Base-by-base conservation (phyloP, 805 yeast genomes). In the Pichia phayaonensis region DNA sequence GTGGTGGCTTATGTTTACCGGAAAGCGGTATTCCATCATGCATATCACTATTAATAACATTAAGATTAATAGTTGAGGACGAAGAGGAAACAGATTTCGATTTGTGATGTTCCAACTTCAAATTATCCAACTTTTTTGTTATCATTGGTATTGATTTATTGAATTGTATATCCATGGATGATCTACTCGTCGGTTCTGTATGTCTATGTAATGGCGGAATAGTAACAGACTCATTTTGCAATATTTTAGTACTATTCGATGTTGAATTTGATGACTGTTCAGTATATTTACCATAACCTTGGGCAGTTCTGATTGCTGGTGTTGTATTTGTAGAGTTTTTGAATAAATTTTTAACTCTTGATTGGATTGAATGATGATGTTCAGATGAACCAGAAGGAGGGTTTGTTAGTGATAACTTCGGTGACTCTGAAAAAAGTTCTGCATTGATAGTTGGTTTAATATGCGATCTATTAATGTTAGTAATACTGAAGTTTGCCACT, bases 211-310 rank as follows among this genome's bases (percentile, higher is more conserved):
- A 34, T n/a, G 38, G 10, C 2, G 38, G 20, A 34, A 3, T 16
- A 34, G 16, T n/a, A 16, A 34, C 20, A 18, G 20, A 34, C 5
- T n/a, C 3, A 8, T 34, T 34, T 34, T 34, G 38, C 10, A 34
- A 7, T 8, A 16, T 23, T 41, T 23, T 6, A 40, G 24, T 40
- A 16, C 8, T 5, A 23, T 5, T 13, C 7, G 39, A 29, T 13
- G 23, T 45, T 18, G 34, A 18, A n/a, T 24, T 27, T 11, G 23
- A 8, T 1, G 21, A 5, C 38, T 45, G n/a, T n/a, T 75, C 83
- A 0, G 90, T 81, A 61, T 76, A 86, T 61, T 80, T 79, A 8
- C 96, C 96, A 64, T 90, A 89, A 0, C 96, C 96, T 6, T 73
- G 65, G 0, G 96, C 96, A 0, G 92, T 81, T 58, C 78, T 83